Conservation (phyloP, 2,329 filamentous ascomycete genomes). For the Pseudogymnoascus sp. region DNA sequence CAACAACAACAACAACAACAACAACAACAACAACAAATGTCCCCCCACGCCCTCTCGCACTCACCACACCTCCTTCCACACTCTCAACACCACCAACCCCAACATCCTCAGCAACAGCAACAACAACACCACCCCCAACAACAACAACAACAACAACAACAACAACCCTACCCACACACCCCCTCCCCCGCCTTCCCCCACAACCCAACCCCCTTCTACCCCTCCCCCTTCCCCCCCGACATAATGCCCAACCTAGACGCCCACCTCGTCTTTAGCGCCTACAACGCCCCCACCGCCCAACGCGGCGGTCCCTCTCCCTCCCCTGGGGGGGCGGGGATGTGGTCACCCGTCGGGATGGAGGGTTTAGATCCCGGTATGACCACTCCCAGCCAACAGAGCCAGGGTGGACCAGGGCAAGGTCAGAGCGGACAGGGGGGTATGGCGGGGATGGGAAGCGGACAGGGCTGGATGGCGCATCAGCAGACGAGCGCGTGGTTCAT, state of each 20-base stretch:
- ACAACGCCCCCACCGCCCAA: constrained; percentile 27
- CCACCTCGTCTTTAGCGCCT: constrained; percentile 68
- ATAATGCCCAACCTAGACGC: constrained; percentile 63
- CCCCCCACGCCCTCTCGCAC: neutral
- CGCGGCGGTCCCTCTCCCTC: neutral
- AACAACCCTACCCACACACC: neutral
- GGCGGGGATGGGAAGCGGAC: constrained; percentile 8
- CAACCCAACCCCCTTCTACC: neutral
- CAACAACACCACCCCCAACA: neutral
- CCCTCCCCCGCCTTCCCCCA: neutral
- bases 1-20: neutral
- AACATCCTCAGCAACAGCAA: neutral
- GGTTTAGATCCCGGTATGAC: constrained; percentile 26
- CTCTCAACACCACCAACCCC: neutral
- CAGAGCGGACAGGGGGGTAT: no score
- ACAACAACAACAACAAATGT: neutral
- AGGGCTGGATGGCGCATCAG: constrained; percentile 21
- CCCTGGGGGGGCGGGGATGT: constrained; percentile 30
- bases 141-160: neutral
- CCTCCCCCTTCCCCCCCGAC: constrained; percentile 27
- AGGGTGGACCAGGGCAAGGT: constrained; percentile 10
- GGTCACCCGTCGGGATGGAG: constrained; percentile 9
- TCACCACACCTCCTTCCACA: neutral
- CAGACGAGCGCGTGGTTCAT: constrained; percentile 75
- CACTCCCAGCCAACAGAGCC: neutral